Evolutionary conservation across 306 rosid genomes (phyloP).

Genomic region (Cucurbita maxima): DNA sequence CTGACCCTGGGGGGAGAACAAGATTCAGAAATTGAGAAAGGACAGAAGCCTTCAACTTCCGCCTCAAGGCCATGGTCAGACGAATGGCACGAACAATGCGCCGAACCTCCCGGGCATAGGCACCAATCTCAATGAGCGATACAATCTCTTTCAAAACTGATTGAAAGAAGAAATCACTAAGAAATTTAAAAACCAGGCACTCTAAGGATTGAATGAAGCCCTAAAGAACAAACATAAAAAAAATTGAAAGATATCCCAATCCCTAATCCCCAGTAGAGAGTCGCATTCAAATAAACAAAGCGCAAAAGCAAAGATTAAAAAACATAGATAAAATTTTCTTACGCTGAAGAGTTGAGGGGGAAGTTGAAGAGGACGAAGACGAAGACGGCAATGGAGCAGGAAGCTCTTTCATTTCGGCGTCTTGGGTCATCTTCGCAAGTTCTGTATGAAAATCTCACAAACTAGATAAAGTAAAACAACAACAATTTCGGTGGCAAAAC

Average conservation of each 20-base stretch:
- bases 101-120: constrained; percentile 78
- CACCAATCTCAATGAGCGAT: constrained; percentile 74
- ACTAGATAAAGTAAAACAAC: not conserved
- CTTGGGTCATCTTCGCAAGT: constrained; percentile 28
- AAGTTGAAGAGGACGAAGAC: constrained; percentile 17
- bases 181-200: not conserved
- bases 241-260: not conserved
- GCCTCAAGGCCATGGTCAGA: constrained; percentile 72
- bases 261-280: not conserved
- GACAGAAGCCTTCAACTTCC: constrained; percentile 54
- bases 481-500: not conserved
- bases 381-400: constrained; percentile 28
- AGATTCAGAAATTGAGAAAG: constrained; percentile 49
- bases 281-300: not conserved
- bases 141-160: constrained; percentile 92
- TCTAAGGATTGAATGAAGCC: not conserved
- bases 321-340: not conserved
- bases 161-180: not conserved
- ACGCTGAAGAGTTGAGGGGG: constrained; percentile 34
- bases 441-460: constrained; percentile 3
- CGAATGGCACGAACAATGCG: constrained; percentile 82
- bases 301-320: not conserved
- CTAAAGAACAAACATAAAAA: not conserved
- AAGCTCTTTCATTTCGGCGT: constrained; percentile 44
- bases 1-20: constrained; percentile 51